Evolutionary conservation across 345 rosid species (phyloP), one percentile per base, ranked within the genome.

Genomic region (Hibiscus syriacus): DNA sequence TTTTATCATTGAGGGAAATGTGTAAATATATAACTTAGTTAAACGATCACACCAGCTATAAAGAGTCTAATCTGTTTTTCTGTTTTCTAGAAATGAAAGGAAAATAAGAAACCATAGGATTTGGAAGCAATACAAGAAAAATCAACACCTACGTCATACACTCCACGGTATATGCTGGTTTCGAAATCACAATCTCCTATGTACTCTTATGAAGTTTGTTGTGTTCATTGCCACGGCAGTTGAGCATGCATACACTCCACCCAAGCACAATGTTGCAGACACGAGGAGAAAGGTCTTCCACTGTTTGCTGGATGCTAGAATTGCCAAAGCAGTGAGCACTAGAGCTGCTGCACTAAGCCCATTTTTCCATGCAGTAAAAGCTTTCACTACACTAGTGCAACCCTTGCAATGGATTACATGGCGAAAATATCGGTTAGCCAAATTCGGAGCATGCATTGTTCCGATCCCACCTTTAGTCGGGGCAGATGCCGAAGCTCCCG

Each of bases 371-470:
- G 78, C 52, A 0, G 69, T 77, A 75, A 84, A 90, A 48, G 84
- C 78, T 67, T 84, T 89, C 55, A 90, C 66, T 6, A 59, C 85
- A 2, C 73, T 75, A 26, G 88, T 86, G 73, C 97, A 93, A 65
- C 80, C 85, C 83, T 82, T 89, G 87, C 98, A 89, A 70, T 87
- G 98, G 49, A 90, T 85, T 34, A 93, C 80, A 70, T 93, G 98
- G 67, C 97, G 79, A 74, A 87, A 93, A 56, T 93, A 89, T 14
- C 96, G 71, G 76, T 90, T 93, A 5, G 85, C 80, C 76, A 90
- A 76, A 73, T 90, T 90, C 0, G 96, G 98, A 60, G 92, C 88
- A 1, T 93, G 86, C 90, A 93, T 74, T 2, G 85, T 61, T 56
- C 82, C 90, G 0, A 86, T 66, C 53, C 96, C 92, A 5, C 98